A percentile compares a stretch with the other conserved stretches of the same genome.
Evolutionary conservation across 1,139 yeast genomes (phyloP).

Genomic region (Magnusiomyces starmeri): DNA sequence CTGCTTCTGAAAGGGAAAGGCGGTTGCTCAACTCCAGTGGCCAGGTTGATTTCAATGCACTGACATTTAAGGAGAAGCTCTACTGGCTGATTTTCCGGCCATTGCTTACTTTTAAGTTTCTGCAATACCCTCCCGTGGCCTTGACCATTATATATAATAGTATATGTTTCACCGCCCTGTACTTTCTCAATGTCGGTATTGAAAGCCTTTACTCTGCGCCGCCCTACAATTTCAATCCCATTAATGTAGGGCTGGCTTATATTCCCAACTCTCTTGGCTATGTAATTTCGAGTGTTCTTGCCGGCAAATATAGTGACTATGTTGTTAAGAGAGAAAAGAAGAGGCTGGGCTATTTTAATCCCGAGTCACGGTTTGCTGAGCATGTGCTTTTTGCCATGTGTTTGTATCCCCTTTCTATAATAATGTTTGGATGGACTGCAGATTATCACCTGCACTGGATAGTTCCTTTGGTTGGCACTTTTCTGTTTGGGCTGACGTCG

Average conservation of each 20-base stretch:
- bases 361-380: slow-evolving; percentile 75
- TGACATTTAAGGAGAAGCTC: slow-evolving; percentile 3
- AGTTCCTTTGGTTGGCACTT: slow-evolving; percentile 67
- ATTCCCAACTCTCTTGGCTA: slow-evolving; percentile 80
- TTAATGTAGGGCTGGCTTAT: slow-evolving; percentile 68
- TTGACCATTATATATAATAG: slow-evolving; percentile 60
- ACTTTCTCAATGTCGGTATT: slow-evolving; percentile 68
- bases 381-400: slow-evolving; percentile 61
- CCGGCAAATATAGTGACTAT: slow-evolving; percentile 74
- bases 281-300: slow-evolving; percentile 61
- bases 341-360: slow-evolving; percentile 57
- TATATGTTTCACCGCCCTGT: slow-evolving; percentile 59
- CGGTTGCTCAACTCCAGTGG: background rate
- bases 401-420: slow-evolving; percentile 54
- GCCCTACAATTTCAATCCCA: slow-evolving; percentile 63
- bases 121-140: slow-evolving; percentile 61
- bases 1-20: slow-evolving; percentile 7
- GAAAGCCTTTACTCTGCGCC: slow-evolving; percentile 52
- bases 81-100: slow-evolving; percentile 32
- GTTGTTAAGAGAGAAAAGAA: slow-evolving; percentile 44
- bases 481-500: slow-evolving; percentile 72
- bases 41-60: slow-evolving; percentile 7
- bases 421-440: slow-evolving; percentile 79
- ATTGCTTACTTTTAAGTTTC: slow-evolving; percentile 23
- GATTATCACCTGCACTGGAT: slow-evolving; percentile 64